A percentile compares a stretch with the other conserved stretches of the same genome.
These are phyloP conservation scores for Citrus trifoliata DNA, from an alignment of 345 rosid species.

Conservation along the genomic window DNA sequence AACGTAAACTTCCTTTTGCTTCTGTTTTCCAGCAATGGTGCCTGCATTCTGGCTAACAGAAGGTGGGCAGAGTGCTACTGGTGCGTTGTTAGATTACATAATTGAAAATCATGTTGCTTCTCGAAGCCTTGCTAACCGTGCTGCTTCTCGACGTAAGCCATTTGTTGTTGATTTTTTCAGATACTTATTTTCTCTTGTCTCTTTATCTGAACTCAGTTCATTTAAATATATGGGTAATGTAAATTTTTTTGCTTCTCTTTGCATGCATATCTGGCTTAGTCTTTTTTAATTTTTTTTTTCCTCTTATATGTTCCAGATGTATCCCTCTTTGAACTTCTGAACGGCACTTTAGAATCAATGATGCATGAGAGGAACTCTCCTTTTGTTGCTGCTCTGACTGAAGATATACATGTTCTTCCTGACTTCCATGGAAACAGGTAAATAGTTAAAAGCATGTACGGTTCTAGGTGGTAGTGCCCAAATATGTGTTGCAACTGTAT, in stretches of 20 bases:
- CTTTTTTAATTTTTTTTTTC: neutral
- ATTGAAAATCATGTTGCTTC: slow-evolving; percentile 91
- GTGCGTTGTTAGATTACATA: slow-evolving; percentile 82
- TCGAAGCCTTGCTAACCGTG: slow-evolving; percentile 79
- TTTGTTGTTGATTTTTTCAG: neutral
- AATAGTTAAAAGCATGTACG: neutral
- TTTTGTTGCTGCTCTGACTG: slow-evolving; percentile 80
- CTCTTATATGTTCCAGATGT: slow-evolving; percentile 45
- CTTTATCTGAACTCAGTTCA: neutral
- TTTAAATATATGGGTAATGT: neutral
- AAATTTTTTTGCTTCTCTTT: neutral
- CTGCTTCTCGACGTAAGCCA: slow-evolving; percentile 77
- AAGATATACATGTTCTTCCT: slow-evolving; percentile 74
- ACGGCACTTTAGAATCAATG: slow-evolving; percentile 55
- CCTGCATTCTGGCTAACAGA: slow-evolving; percentile 97
- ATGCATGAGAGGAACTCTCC: slow-evolving; percentile 53
- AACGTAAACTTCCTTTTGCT: slow-evolving; percentile 6
- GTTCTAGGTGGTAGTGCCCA: neutral
- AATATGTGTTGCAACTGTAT: slow-evolving; percentile 3
- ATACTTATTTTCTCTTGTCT: neutral
- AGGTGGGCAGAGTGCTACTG: slow-evolving; percentile 99
- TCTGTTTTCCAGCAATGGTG: slow-evolving; percentile 61
- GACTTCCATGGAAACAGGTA: slow-evolving; percentile 97
- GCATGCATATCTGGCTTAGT: neutral
- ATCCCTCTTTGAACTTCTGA: slow-evolving; percentile 74